Percentiles rank a stretch among this genome's conserved stretches.
Conservation (phyloP, 2,329 filamentous ascomycete genomes). For the Lecanicillium sp. region DNA sequence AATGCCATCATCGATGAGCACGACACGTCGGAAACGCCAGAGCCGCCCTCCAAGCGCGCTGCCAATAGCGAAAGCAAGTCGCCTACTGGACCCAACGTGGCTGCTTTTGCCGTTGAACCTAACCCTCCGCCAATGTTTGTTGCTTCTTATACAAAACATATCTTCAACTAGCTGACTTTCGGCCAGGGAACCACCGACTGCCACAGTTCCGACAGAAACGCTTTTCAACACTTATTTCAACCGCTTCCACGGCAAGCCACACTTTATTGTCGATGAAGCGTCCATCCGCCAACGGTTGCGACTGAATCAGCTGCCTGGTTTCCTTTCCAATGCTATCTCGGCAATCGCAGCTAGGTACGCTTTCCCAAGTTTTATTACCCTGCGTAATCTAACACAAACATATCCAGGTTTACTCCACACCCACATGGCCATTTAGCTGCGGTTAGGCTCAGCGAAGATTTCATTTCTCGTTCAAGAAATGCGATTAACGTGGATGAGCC, state of each 20-base stretch:
- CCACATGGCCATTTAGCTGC: slow-evolving; percentile 59
- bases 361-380: neutral
- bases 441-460: slow-evolving; percentile 61
- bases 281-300: slow-evolving; percentile 65
- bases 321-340: slow-evolving; percentile 48
- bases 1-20: slow-evolving; percentile 10
- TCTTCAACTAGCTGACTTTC: slow-evolving; percentile 3
- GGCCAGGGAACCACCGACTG: slow-evolving; percentile 35
- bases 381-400: slow-evolving; percentile 15
- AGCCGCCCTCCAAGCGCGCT: slow-evolving; percentile 32
- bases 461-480: slow-evolving; percentile 58
- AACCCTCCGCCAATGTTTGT: slow-evolving; percentile 2
- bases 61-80: slow-evolving; percentile 27
- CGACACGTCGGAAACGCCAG: slow-evolving; percentile 21
- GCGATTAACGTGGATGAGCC: slow-evolving; percentile 75
- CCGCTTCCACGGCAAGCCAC: slow-evolving; percentile 74
- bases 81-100: slow-evolving; percentile 26
- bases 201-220: slow-evolving; percentile 46
- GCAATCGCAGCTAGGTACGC: slow-evolving; percentile 54
- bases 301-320: slow-evolving; percentile 53
- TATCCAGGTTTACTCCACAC: slow-evolving; percentile 57
- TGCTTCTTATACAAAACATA: neutral
- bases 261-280: slow-evolving; percentile 71
- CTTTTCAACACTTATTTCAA: slow-evolving; percentile 73
- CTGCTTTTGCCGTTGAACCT: slow-evolving; percentile 27